Percentiles rank a stretch among this genome's conserved stretches.
Conservation (phyloP, 2,329 filamentous ascomycete genomes). For the Orbilia quercus region DNA sequence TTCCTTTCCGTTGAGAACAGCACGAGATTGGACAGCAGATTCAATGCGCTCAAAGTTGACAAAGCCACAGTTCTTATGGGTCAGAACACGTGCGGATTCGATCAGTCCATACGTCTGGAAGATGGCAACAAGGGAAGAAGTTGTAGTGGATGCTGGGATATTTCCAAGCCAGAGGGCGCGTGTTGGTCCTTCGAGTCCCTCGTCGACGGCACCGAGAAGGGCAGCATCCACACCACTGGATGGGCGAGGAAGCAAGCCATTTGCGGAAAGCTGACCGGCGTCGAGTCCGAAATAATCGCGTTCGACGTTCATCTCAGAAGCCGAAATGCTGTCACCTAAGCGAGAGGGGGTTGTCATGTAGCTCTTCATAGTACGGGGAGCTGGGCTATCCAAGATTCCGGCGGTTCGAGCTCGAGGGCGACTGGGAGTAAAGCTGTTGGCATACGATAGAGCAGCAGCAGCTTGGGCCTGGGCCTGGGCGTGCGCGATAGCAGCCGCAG, state of each 20-base stretch:
- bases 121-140: slow-evolving; percentile 92
- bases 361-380: slow-evolving; percentile 73
- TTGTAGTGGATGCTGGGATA: slow-evolving; percentile 95
- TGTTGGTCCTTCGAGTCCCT: slow-evolving; percentile 82
- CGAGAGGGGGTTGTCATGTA: slow-evolving; percentile 82
- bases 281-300: slow-evolving; percentile 64
- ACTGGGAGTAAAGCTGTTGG: slow-evolving; percentile 75
- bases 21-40: slow-evolving; percentile 88
- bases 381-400: slow-evolving; percentile 84
- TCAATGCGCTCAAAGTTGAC: slow-evolving; percentile 96
- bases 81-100: slow-evolving; percentile 89
- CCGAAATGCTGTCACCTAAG: slow-evolving; percentile 79
- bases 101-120: slow-evolving; percentile 94
- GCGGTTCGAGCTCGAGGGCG: slow-evolving; percentile 90
- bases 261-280: slow-evolving; percentile 82
- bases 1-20: slow-evolving; percentile 91
- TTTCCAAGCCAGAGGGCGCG: slow-evolving; percentile 96
- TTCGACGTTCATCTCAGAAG: slow-evolving; percentile 76
- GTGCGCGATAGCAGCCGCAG: slow-evolving; percentile 70
- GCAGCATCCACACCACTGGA: slow-evolving; percentile 73
- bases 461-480: slow-evolving; percentile 68
- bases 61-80: slow-evolving; percentile 98
- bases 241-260: slow-evolving; percentile 78
- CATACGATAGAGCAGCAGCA: slow-evolving; percentile 66
- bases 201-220: slow-evolving; percentile 78